Evolutionary conservation across 495 filamentous ascomycete species (phyloP).

Genomic region (Mycothermus thermophilus): DNA sequence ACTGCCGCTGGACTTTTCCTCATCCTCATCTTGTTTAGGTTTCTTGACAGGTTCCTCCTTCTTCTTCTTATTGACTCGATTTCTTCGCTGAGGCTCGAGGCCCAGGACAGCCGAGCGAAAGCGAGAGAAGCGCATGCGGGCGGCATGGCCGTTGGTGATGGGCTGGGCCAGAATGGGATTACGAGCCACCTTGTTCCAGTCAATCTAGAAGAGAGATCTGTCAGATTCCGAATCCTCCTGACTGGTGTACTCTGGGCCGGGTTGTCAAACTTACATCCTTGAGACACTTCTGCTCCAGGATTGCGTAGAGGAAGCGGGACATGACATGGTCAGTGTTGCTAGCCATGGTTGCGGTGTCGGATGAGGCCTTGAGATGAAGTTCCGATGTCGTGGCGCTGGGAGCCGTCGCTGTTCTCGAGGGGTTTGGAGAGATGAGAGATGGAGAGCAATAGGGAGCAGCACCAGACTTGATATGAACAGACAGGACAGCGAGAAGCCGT

Average conservation of each 20-base stretch:
- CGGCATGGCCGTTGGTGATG: slow-evolving; percentile 69
- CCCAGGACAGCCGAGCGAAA: slow-evolving; percentile 38
- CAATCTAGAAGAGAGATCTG: slow-evolving; percentile 35
- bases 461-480: slow-evolving; percentile 13
- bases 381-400: too few relatives aligned
- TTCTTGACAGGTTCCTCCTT: slow-evolving; percentile 20
- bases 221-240: too few relatives aligned
- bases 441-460: slow-evolving; percentile 9
- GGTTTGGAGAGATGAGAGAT: slow-evolving; percentile 1
- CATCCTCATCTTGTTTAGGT: slow-evolving; percentile 22
- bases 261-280: slow-evolving; percentile 51
- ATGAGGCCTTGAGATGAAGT: slow-evolving; percentile 2
- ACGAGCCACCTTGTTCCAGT: slow-evolving; percentile 57
- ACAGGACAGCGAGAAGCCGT: slow-evolving; percentile 9
- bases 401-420: background rate
- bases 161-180: slow-evolving; percentile 36
- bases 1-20: too few relatives aligned
- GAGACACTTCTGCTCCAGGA: slow-evolving; percentile 60
- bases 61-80: slow-evolving; percentile 29
- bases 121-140: slow-evolving; percentile 66
- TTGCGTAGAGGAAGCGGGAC: slow-evolving; percentile 56
- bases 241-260: too few relatives aligned
- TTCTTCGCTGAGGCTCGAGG: slow-evolving; percentile 27
- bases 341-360: slow-evolving; percentile 22
- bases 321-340: slow-evolving; percentile 35